These are phyloP conservation scores for Kwoniella dendrophila DNA, from an alignment of 768 basidiomycete genomes.

Conservation along the genomic window DNA sequence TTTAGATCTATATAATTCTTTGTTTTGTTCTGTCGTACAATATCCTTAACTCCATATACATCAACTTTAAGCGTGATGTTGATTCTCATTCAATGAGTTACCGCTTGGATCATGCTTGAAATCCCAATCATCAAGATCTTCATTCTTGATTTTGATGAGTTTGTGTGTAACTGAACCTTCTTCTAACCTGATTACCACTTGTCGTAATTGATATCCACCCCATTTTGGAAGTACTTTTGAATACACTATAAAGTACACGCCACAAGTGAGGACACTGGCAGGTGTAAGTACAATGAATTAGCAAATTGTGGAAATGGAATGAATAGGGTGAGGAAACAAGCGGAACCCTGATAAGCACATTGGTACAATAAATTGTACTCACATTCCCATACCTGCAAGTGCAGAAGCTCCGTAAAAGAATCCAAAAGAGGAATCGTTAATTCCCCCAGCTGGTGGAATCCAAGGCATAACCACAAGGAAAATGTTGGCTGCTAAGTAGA, in stretches of 20 bases:
- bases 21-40: too few relatives aligned
- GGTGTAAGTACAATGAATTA: not conserved
- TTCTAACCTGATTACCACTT: constrained; percentile 37
- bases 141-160: constrained; percentile 28
- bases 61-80: not conserved
- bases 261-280: constrained; percentile 36
- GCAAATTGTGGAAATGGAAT: not conserved
- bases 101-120: constrained; percentile 27
- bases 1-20: too few relatives aligned
- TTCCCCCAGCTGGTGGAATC: constrained; percentile 48
- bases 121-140: constrained; percentile 30
- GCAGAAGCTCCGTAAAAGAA: constrained; percentile 36
- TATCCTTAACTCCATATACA: too few relatives aligned
- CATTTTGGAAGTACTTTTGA: constrained; percentile 59
- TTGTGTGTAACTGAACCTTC: constrained; percentile 33
- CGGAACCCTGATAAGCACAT: too few relatives aligned
- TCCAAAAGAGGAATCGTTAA: constrained; percentile 50
- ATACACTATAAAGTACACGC: constrained; percentile 58
- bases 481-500: constrained; percentile 39
- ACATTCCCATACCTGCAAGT: constrained; percentile 35
- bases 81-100: constrained; percentile 1
- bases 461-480: constrained; percentile 57
- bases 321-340: not conserved
- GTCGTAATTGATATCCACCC: constrained; percentile 60
- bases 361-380: not conserved